A percentile compares a stretch with the other conserved stretches of the same genome.
Conservation (phyloP, 2,329 filamentous ascomycete genomes). For the Amauroascus verrucosus region DNA sequence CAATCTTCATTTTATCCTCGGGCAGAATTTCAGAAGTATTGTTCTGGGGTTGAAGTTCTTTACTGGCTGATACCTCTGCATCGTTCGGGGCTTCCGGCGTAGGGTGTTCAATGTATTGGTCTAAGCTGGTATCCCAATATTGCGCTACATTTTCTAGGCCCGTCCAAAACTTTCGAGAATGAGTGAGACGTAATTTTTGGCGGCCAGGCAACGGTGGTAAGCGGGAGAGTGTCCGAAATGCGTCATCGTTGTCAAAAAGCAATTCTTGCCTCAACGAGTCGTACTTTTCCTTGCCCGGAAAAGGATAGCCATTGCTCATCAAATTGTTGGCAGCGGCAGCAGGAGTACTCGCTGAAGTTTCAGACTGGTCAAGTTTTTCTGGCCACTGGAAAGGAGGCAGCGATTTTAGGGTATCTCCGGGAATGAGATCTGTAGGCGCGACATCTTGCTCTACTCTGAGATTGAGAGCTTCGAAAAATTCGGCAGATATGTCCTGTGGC, state of each 20-base stretch:
- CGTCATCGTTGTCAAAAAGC: conserved; percentile 45
- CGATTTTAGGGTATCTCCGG: conserved; percentile 25
- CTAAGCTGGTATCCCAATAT: conserved; percentile 52
- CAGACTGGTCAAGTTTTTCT: conserved; percentile 17
- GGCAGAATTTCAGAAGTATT: conserved; percentile 13
- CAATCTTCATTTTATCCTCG: conserved; percentile 16
- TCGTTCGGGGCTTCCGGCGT: conserved; percentile 14
- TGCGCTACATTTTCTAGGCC: conserved; percentile 49
- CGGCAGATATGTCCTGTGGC: conserved; percentile 32
- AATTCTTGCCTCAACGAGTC: conserved; percentile 43
- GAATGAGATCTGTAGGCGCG: conserved; percentile 28
- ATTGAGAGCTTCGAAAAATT: conserved; percentile 35
- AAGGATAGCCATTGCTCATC: conserved; percentile 42
- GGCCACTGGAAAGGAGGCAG: conserved; percentile 34
- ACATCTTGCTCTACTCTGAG: conserved; percentile 31
- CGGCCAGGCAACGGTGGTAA: conserved; percentile 37
- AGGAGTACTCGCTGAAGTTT: conserved; percentile 21
- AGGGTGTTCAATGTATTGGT: conserved; percentile 43
- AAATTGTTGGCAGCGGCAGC: conserved; percentile 20
- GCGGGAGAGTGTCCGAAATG: conserved; percentile 46
- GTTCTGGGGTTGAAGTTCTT: not conserved
- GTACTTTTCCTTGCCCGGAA: conserved; percentile 42
- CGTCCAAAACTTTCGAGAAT: conserved; percentile 52
- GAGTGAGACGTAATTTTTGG: conserved; percentile 42
- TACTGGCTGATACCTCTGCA: not conserved